Percentiles rank a stretch among this genome's conserved stretches.
Evolutionary conservation across 306 rosid genomes (phyloP).

Genomic region (Ziziphus jujuba): DNA sequence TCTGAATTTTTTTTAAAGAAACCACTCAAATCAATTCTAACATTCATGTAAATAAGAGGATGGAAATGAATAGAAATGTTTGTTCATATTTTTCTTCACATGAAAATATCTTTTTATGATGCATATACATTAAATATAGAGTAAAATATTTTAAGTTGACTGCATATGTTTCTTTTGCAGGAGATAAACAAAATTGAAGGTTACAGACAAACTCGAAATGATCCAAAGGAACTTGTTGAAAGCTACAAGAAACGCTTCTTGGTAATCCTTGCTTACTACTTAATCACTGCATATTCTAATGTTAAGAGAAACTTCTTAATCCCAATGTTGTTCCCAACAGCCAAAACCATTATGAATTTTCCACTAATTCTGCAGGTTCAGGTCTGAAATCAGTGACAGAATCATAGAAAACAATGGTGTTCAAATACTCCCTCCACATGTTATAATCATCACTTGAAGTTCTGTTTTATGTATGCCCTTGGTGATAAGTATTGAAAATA

Average conservation of each 20-base stretch:
- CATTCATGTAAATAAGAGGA: too few relatives aligned
- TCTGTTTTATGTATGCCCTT: too few relatives aligned
- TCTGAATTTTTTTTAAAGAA: too few relatives aligned
- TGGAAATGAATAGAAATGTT: too few relatives aligned
- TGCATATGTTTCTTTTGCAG: conserved; percentile 13
- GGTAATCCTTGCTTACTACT: conserved; percentile 25
- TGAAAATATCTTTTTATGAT: not conserved
- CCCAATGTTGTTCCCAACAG: not conserved
- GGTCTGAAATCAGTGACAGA: not conserved
- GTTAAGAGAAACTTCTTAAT: too few relatives aligned
- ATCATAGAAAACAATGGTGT: not conserved
- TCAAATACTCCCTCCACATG: not conserved
- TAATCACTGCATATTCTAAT: not conserved
- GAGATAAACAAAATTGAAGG: conserved; percentile 56
- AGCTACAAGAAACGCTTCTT: conserved; percentile 59
- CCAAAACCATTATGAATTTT: not conserved
- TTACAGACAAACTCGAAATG: conserved; percentile 51
- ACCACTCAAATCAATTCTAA: too few relatives aligned
- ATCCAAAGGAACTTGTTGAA: conserved; percentile 58
- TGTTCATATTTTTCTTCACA: not conserved
- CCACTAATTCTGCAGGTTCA: not conserved
- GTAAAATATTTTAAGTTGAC: not conserved
- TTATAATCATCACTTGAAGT: too few relatives aligned
- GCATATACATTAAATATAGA: not conserved
- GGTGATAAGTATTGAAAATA: too few relatives aligned